A percentile compares a stretch with the other conserved stretches of the same genome.
These are phyloP conservation scores for Bruguiera hainesii DNA, from an alignment of 441 rosid genomes.

Conservation along the genomic window DNA sequence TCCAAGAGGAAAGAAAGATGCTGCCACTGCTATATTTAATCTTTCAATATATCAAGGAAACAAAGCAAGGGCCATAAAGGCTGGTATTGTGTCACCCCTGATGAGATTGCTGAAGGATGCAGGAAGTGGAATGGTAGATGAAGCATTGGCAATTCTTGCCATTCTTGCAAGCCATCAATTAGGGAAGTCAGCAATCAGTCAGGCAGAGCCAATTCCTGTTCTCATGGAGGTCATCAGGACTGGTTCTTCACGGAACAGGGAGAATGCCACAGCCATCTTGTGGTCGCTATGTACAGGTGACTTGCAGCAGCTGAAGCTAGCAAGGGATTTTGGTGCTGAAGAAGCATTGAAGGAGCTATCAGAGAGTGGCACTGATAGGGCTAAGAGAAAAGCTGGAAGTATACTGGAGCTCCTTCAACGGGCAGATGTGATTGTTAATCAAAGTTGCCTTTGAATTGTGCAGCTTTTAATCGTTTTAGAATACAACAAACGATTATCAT, in stretches of 20 bases:
- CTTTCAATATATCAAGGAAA: constrained; percentile 95
- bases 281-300: constrained; percentile 80
- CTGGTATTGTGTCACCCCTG: constrained; percentile 77
- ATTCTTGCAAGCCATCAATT: constrained; percentile 86
- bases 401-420: constrained; percentile 75
- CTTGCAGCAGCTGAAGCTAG: constrained; percentile 55
- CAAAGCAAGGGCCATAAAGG: constrained; percentile 90
- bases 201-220: constrained; percentile 66
- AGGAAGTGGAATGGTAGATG: constrained; percentile 98
- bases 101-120: constrained; percentile 76
- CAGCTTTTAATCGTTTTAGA: neutral
- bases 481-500: neutral
- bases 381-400: constrained; percentile 88
- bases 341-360: constrained; percentile 72
- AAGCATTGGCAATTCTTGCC: constrained; percentile 89
- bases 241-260: constrained; percentile 90
- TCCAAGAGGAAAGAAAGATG: constrained; percentile 93
- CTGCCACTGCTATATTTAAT: constrained; percentile 93
- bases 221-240: constrained; percentile 75
- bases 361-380: constrained; percentile 90
- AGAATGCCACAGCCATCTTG: constrained; percentile 79
- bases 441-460: constrained; percentile 18
- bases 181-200: constrained; percentile 77
- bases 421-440: constrained; percentile 32
- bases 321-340: constrained; percentile 70